Conservation (phyloP, 768 basidiomycete genomes). For the Auricularia sp. region DNA sequence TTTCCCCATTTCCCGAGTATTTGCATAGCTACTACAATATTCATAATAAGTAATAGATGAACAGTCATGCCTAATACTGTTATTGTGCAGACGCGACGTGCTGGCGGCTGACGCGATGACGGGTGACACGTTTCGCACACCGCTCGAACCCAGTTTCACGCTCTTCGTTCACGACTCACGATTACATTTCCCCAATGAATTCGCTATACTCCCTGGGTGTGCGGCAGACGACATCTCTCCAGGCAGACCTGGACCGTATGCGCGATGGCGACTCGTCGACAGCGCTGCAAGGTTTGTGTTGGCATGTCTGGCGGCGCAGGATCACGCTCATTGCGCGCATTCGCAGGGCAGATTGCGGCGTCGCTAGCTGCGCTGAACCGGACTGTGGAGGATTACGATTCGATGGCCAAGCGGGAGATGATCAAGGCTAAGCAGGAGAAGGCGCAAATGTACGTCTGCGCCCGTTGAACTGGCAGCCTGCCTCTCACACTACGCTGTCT, state of each 20-base stretch:
- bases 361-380: slow-evolving; percentile 89
- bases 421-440: slow-evolving; percentile 96
- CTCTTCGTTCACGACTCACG: not conserved
- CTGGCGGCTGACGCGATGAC: no score
- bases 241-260: slow-evolving; percentile 77
- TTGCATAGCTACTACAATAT: no score
- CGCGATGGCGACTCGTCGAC: slow-evolving; percentile 72
- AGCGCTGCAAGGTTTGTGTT: slow-evolving; percentile 65
- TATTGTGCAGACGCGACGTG: no score
- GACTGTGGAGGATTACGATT: slow-evolving; percentile 94
- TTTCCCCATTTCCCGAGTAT: no score
- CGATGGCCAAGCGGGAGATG: slow-evolving; percentile 92
- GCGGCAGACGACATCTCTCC: slow-evolving; percentile 80
- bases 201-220: slow-evolving; percentile 90
- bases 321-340: slow-evolving; percentile 12
- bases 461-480: not conserved
- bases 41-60: no score
- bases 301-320: slow-evolving; percentile 4
- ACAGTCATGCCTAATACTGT: no score
- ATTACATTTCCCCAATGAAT: slow-evolving; percentile 49
- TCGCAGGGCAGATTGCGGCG: slow-evolving; percentile 91
- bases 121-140: not conserved
- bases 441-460: slow-evolving; percentile 62
- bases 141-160: not conserved
- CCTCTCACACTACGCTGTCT: slow-evolving; percentile 6